Evolutionary conservation across 306 rosid species (phyloP).

Genomic region (Delonix regia): DNA sequence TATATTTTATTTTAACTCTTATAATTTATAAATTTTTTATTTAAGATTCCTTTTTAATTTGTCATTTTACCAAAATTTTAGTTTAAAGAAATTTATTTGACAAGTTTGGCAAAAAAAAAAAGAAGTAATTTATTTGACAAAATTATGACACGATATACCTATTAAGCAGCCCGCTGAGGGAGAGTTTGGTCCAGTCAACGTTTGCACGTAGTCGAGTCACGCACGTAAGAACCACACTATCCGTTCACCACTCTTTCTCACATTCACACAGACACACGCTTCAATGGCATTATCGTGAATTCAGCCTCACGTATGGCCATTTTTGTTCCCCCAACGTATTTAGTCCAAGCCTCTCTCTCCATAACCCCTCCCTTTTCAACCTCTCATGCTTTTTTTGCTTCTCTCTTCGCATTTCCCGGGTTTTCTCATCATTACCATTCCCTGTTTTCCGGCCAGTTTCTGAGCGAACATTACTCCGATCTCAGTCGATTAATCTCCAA

Average conservation of each 20-base stretch:
- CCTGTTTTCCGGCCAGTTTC: background rate
- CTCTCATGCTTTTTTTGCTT: background rate
- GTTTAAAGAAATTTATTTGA: too few relatives aligned
- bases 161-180: too few relatives aligned
- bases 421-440: background rate
- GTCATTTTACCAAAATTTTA: too few relatives aligned
- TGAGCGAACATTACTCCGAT: background rate
- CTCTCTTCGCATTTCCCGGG: background rate
- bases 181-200: background rate
- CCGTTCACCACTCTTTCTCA: background rate
- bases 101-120: too few relatives aligned
- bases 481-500: background rate
- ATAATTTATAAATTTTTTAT: too few relatives aligned
- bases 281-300: slow-evolving; percentile 5
- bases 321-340: background rate
- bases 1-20: too few relatives aligned
- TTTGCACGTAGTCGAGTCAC: background rate
- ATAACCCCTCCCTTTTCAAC: background rate
- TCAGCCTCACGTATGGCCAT: background rate
- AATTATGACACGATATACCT: too few relatives aligned
- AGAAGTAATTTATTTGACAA: too few relatives aligned
- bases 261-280: background rate
- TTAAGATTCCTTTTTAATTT: too few relatives aligned
- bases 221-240: background rate
- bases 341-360: background rate